Percentiles rank a stretch among this genome's conserved stretches.
Evolutionary conservation across 2,329 filamentous ascomycete genomes (phyloP).

Genomic region (Pseudodiploospora longispora): DNA sequence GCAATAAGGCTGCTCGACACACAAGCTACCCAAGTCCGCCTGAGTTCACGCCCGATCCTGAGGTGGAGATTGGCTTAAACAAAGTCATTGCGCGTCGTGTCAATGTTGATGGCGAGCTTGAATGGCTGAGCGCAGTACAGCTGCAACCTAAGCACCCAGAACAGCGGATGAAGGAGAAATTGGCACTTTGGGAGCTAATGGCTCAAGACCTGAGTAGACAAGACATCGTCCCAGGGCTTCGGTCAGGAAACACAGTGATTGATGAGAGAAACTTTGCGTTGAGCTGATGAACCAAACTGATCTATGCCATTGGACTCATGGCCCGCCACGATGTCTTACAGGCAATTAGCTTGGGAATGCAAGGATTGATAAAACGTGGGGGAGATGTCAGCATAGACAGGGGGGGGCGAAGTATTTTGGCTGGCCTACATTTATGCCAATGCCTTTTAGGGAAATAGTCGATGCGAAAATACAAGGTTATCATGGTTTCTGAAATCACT

Average conservation of each 20-base stretch:
- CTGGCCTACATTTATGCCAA: too few relatives aligned
- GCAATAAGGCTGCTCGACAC: slow-evolving; percentile 21
- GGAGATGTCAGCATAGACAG: too few relatives aligned
- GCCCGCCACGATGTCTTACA: too few relatives aligned
- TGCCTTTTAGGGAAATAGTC: too few relatives aligned
- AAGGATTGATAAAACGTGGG: too few relatives aligned
- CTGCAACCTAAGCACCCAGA: slow-evolving; percentile 5
- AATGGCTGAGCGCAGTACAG: background rate
- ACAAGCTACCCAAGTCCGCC: slow-evolving; percentile 14
- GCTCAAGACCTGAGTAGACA: slow-evolving; percentile 30
- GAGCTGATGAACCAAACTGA: slow-evolving; percentile 1
- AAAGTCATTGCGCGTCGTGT: background rate
- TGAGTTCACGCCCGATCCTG: slow-evolving; percentile 17
- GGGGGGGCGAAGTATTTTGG: too few relatives aligned
- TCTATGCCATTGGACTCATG: too few relatives aligned
- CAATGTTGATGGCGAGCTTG: slow-evolving; percentile 2
- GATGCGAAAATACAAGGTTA: too few relatives aligned
- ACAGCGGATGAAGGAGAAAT: slow-evolving; percentile 21
- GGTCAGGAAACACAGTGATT: slow-evolving; percentile 30
- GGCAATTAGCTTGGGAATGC: too few relatives aligned
- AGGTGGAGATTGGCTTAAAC: slow-evolving; percentile 8
- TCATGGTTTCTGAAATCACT: too few relatives aligned
- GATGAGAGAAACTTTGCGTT: slow-evolving; percentile 29
- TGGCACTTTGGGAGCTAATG: slow-evolving; percentile 28
- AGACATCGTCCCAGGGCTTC: slow-evolving; percentile 23